Base-by-base conservation (phyloP, 2,329 filamentous ascomycete species). In the Venturiaceae sp. region DNA sequence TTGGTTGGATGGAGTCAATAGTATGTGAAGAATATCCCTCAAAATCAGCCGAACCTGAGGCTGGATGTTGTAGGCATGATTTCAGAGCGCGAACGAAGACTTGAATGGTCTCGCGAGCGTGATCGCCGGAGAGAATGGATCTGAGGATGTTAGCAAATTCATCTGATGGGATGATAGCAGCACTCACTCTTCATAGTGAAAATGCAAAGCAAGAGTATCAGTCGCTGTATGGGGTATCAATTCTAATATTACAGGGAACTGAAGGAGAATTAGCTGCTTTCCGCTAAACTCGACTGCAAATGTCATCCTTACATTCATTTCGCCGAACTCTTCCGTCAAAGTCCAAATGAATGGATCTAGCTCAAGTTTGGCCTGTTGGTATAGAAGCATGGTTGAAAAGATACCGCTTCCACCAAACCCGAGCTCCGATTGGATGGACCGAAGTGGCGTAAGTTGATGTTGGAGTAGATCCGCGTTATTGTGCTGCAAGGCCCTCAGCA, bases 381-480 rank as follows among this genome's bases (percentile, higher is more conserved):
- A 75, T 53, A 96, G 81, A 16, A 96, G 75, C 32, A 96, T 72
- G 1, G 87, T 88, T 67, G 95, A 89, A 68, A 96, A 96, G 0
- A 96, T 74, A 13, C 77, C 77, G 19, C 72, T 71, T 1, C 79
- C 77, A 59, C 78, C 68, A 59, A 70, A 60, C 62, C 72, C 65
- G 66, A 75, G 63, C 64, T 77, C 72, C 1, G 73, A 74, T 64
- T 92, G 90, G 14, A 95, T 83, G 0, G 79, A 80, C 26, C 91
- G 82, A 28, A 95, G 72, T 1, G 90, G 83, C 0, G 86, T 88
- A 55, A 95, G 82, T 62, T 96, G 90, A 64, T 86, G 85, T 0
- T 79, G 75, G 19, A 92, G 65, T 2, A 84, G 71, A 0, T 84
- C 77, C 0, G 81, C 73, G 65, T 88, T 91, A 28, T 83, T 68